Percentiles rank a stretch among this genome's conserved stretches.
phyloP scores from a whole-genome alignment of 345 rosid genomes.

The Cardiospermum halicacabum region DNA sequence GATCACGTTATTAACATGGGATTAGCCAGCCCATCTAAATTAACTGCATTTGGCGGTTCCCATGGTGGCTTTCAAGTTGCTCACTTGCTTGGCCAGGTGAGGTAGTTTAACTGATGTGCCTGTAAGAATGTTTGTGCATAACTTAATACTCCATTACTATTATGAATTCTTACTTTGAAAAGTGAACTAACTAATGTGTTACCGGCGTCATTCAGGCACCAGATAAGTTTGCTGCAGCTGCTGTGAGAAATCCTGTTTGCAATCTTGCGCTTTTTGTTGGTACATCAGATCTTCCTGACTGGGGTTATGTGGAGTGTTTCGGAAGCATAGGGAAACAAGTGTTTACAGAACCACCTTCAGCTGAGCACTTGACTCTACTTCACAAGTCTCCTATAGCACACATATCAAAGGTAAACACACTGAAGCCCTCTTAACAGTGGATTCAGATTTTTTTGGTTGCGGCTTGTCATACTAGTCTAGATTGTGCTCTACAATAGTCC shows the following conservation, averaged over 20 bases:
- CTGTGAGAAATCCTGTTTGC: conserved; percentile 81
- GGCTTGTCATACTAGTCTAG: neutral
- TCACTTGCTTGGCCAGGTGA: conserved; percentile 96
- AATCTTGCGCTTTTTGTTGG: conserved; percentile 75
- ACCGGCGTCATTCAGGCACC: conserved; percentile 53
- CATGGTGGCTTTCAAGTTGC: conserved; percentile 91
- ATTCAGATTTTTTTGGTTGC: neutral
- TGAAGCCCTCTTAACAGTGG: neutral
- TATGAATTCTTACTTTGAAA: neutral
- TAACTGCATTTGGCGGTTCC: conserved; percentile 80
- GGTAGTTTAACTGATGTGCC: neutral
- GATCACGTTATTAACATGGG: conserved; percentile 62
- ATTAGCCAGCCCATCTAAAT: conserved; percentile 64
- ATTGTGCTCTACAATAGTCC: neutral
- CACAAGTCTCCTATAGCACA: conserved; percentile 82
- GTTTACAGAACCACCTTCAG: conserved; percentile 67
- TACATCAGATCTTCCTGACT: conserved; percentile 81
- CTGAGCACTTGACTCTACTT: conserved; percentile 57
- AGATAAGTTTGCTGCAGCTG: conserved; percentile 81
- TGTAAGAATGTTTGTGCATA: neutral
- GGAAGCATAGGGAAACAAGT: conserved; percentile 53
- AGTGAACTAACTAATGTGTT: neutral
- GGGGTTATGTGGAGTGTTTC: conserved; percentile 71
- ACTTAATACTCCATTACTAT: neutral
- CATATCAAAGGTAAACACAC: conserved; percentile 62